A percentile compares a stretch with the other conserved stretches of the same genome.
phyloP scores from a whole-genome alignment of 2,329 filamentous ascomycete species.

The Rugonectria rugulosa region DNA sequence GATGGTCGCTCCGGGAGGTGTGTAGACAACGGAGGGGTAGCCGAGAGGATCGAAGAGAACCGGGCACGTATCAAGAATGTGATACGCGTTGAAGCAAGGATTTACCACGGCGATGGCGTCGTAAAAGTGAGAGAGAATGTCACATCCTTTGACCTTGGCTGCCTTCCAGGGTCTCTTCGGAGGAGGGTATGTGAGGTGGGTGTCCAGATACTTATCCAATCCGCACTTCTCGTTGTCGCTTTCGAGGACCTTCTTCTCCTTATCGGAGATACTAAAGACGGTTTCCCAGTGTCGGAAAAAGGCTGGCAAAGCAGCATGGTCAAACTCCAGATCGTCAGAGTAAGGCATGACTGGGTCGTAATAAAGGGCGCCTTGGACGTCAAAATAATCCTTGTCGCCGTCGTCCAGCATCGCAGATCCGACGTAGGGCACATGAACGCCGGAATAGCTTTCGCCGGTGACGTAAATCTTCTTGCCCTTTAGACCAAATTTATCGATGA shows the following conservation, averaged over 20 bases:
- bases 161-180: constrained; percentile 51
- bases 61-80: constrained; percentile 74
- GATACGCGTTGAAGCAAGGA: constrained; percentile 79
- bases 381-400: constrained; percentile 69
- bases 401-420: constrained; percentile 72
- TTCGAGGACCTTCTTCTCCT: constrained; percentile 39
- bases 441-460: constrained; percentile 62
- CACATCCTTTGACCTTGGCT: constrained; percentile 49
- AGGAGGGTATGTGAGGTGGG: constrained; percentile 72
- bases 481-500: constrained; percentile 70
- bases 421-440: constrained; percentile 72
- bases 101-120: constrained; percentile 66
- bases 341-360: constrained; percentile 68
- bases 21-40: constrained; percentile 70
- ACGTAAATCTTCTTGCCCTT: constrained; percentile 73
- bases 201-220: constrained; percentile 64
- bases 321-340: constrained; percentile 53
- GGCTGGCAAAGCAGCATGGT: constrained; percentile 15
- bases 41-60: constrained; percentile 74
- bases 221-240: constrained; percentile 57
- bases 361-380: constrained; percentile 71
- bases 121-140: constrained; percentile 62
- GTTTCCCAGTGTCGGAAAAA: constrained; percentile 22
- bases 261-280: constrained; percentile 18
- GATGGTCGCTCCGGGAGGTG: constrained; percentile 61